Evolutionary conservation across 148 eudicot species (phyloP).

Genomic region (Silene conica): DNA sequence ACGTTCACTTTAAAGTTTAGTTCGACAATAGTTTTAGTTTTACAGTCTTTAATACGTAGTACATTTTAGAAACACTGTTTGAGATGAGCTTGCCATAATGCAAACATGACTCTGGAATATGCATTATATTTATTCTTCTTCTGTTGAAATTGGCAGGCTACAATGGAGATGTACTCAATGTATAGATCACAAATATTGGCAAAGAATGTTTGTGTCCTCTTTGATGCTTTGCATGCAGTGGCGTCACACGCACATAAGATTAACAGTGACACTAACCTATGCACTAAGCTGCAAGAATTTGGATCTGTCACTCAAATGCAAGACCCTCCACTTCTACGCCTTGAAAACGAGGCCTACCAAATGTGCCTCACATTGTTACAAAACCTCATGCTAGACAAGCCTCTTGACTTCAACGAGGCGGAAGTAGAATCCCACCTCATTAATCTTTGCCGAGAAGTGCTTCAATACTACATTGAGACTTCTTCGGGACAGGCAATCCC

Average conservation of each 20-base stretch:
- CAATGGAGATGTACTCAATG: constrained; percentile 79
- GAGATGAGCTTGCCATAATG: no score
- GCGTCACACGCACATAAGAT: constrained; percentile 85
- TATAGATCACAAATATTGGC: constrained; percentile 60
- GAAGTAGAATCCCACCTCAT: constrained; percentile 69
- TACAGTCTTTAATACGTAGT: no score
- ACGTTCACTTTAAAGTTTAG: no score
- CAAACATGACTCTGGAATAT: background rate
- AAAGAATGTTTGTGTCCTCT: constrained; percentile 52
- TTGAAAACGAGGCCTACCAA: constrained; percentile 91
- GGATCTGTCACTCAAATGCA: constrained; percentile 85
- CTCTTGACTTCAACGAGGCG: constrained; percentile 46
- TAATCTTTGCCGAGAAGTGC: constrained; percentile 71
- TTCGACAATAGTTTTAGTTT: no score
- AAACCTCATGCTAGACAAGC: constrained; percentile 63
- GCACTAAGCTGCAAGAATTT: constrained; percentile 69
- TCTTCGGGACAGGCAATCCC: constrained; percentile 35
- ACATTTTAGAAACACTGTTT: no score
- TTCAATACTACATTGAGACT: constrained; percentile 62
- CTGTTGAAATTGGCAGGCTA: constrained; percentile 49
- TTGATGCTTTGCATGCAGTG: constrained; percentile 59
- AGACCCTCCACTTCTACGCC: constrained; percentile 93
- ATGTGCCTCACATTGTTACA: constrained; percentile 85
- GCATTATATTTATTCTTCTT: background rate
- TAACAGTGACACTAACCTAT: constrained; percentile 54